Evolutionary conservation across 768 basidiomycete species (phyloP).

Genomic region (Lentinula lateritia): DNA sequence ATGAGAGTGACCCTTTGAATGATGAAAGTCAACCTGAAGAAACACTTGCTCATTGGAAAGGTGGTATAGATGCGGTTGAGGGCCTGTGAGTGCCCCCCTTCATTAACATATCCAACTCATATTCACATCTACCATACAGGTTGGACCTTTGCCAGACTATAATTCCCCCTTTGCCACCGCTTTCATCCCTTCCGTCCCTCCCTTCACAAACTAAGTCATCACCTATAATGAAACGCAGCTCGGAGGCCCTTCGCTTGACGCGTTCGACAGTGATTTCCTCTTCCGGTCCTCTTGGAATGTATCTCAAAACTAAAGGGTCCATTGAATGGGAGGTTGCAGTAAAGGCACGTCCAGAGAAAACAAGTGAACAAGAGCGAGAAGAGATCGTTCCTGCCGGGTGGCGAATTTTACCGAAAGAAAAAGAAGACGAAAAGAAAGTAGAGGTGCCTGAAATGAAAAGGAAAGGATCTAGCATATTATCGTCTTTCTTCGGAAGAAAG

Average conservation of each 20-base stretch:
- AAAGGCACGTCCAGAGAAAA: conserved; percentile 43
- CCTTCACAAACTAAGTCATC: conserved; percentile 50
- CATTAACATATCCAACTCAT: neutral
- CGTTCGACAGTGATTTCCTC: conserved; percentile 49
- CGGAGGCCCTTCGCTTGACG: conserved; percentile 58
- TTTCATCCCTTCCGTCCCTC: neutral
- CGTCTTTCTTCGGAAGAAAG: conserved; percentile 63
- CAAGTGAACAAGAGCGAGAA: conserved; percentile 39
- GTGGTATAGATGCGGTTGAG: conserved; percentile 43
- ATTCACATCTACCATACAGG: neutral
- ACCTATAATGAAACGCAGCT: conserved; percentile 51
- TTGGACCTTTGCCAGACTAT: neutral
- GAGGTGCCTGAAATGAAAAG: conserved; percentile 37
- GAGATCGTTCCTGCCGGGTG: conserved; percentile 65
- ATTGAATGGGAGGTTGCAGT: conserved; percentile 71
- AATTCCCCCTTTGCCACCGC: conserved; percentile 3
- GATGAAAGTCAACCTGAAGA: neutral
- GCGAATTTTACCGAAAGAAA: conserved; percentile 60
- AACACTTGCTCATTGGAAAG: conserved; percentile 21
- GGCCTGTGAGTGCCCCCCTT: conserved; percentile 49
- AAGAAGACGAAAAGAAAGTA: conserved; percentile 22
- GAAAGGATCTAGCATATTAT: conserved; percentile 53
- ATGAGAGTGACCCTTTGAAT: neutral
- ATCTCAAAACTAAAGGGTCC: conserved; percentile 66
- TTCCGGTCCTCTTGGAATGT: conserved; percentile 64